Conservation (phyloP, 306 rosid species). For the Trichosanthes truncata region DNA sequence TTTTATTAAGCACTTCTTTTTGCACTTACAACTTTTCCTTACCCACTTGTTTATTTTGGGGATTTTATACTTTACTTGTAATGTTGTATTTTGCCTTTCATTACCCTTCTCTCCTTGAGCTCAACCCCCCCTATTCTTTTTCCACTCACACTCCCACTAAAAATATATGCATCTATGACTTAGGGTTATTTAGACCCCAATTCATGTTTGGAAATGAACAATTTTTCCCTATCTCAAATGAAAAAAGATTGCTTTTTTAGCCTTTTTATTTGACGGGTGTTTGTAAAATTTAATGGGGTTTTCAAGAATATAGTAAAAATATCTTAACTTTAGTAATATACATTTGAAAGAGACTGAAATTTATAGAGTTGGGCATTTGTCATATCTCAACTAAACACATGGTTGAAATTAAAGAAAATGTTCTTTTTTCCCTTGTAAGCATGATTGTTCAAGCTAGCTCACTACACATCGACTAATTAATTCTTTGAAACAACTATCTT, state of each 20-base stretch:
- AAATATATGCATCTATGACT: not conserved
- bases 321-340: not conserved
- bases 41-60: slow-evolving; percentile 11
- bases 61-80: slow-evolving; percentile 10
- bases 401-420: not conserved
- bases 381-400: not conserved
- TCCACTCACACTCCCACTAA: not conserved
- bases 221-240: not conserved
- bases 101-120: not conserved
- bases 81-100: not conserved
- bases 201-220: not conserved
- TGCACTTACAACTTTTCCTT: slow-evolving; percentile 1
- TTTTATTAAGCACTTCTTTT: slow-evolving; percentile 6
- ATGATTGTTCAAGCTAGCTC: not conserved
- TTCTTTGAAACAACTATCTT: not conserved
- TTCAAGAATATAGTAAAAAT: not conserved
- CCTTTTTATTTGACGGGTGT: not conserved
- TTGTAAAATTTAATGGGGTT: not conserved
- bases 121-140: not conserved
- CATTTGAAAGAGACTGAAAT: not conserved
- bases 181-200: not conserved
- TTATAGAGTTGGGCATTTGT: not conserved
- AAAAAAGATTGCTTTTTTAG: not conserved
- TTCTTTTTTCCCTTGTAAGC: not conserved
- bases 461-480: not conserved